Conservation (phyloP, 208 protist species). For the Crithidia brevicula region DNA sequence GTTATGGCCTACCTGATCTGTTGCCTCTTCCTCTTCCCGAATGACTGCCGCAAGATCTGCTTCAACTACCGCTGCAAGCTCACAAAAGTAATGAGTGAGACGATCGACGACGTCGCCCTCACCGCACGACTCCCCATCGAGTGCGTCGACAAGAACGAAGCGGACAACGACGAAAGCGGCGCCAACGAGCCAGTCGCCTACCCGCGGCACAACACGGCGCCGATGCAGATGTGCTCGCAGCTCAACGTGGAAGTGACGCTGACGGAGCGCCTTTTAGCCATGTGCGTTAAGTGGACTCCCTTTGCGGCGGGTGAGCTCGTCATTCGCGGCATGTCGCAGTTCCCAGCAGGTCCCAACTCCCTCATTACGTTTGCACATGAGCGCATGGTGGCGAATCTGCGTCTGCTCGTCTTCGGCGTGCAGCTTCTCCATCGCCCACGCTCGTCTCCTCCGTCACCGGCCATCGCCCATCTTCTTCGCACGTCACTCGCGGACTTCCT, state of each 20-base stretch:
- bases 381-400: slow-evolving; percentile 23
- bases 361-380: slow-evolving; percentile 22
- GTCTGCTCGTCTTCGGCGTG: slow-evolving; percentile 34
- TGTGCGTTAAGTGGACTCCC: slow-evolving; percentile 41
- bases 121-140: slow-evolving; percentile 5
- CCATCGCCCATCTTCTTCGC: slow-evolving; percentile 11
- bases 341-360: slow-evolving; percentile 22
- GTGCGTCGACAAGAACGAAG: not conserved
- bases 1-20: slow-evolving; percentile 50
- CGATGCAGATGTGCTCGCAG: slow-evolving; percentile 36
- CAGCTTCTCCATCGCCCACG: slow-evolving; percentile 43
- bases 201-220: slow-evolving; percentile 16
- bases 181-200: slow-evolving; percentile 2
- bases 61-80: slow-evolving; percentile 40
- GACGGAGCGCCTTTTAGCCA: slow-evolving; percentile 9
- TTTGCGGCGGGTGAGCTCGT: slow-evolving; percentile 30
- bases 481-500: slow-evolving; percentile 28
- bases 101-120: slow-evolving; percentile 31
- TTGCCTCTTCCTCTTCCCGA: slow-evolving; percentile 58
- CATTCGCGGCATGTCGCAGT: slow-evolving; percentile 34
- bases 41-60: slow-evolving; percentile 55
- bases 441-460: not conserved
- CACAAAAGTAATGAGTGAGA: slow-evolving; percentile 33
- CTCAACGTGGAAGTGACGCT: slow-evolving; percentile 36
- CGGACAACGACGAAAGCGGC: not conserved